Evolutionary conservation across 2,329 filamentous ascomycete species (phyloP), one percentile per base, ranked within the genome.

Genomic region (Fusarium circinatum): DNA sequence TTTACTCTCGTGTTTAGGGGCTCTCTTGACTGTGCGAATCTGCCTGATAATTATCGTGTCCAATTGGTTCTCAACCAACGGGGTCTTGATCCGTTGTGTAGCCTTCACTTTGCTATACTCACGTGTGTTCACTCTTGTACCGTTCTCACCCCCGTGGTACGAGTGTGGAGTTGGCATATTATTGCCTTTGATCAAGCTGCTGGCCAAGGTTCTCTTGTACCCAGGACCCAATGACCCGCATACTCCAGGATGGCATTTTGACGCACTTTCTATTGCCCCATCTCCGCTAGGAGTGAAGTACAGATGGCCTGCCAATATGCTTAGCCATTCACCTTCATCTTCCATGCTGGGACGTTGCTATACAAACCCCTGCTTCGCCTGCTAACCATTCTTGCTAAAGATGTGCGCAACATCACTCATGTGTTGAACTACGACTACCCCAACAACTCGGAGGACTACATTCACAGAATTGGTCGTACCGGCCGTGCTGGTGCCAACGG

Each of bases 401-500:
- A 99, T 93, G 96, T 99, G 89, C 96, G 95, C 88, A 97, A 99
- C 90, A 99, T 99, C 88, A 98, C 96, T 86, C 96, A 99, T 88
- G 96, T 99, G 86, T 90, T 99, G 87, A 98, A 98, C 92, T 98
- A 98, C 94, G 96, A 98, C 85, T 98, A 98, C 86, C 96, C 96
- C 84, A 98, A 98, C 89, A 98, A 98, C 86, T 91, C 96, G 80
- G 96, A 99, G 87, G 96, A 98, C 82, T 98, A 98, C 81, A 97
- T 98, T 78, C 96, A 98, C 83, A 93, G 96, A 84, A 96, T 96
- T 84, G 96, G 96, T 80, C 93, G 96, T 86, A 98, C 96, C 79
- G 96, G 96, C 80, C 94, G 96, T 88, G 96, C 96, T 82, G 96
- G 96, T 86, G 92, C 93, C 80, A 94, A 92, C 76, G 96, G 96